Base-by-base conservation (phyloP, 371 early-diverging fungal species). In the Mortierella sp. region DNA sequence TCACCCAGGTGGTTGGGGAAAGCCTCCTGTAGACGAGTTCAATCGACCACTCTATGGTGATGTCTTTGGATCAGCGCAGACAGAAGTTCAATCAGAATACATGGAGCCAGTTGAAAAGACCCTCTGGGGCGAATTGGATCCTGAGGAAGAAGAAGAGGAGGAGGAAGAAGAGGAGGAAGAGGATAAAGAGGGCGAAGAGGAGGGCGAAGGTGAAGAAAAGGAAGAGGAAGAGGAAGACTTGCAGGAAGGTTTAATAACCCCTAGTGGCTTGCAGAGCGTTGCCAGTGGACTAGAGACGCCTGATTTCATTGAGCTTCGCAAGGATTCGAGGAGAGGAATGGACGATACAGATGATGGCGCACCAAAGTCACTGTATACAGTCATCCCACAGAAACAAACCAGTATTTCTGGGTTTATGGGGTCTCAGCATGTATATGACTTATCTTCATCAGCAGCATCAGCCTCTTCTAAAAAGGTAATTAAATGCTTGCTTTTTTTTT, bases 1-100 rank as follows among this genome's bases (percentile, higher is more conserved):
- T 77, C 98, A 98, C 77, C 97, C 98, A 7, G 98, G 98, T 72
- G 98, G 98, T 34, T 99, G 98, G 98, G 99, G 99, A 19, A 93
- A 95, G 81, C 98, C 98, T 54, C 98, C 98, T 12, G 97, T 98
- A 3, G 98, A 99, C 83, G 97, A 97, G 85, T 93, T 89, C 67
- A 96, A 96, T 59, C 90, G 96, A 43, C 97, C 98, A 9, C 85
- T 99, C 13, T 99, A 97, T 73, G 99, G 99, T 43, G 97, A 99
- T 82, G 98, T 99, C 15, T 98, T 97, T 87, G 96, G 96, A 8
- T 85, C 82, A 15, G 72, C 88, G 17, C 88, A 90, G 72, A 68
- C 81, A 43, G 74, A 86, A 63, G 66, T 84, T 31, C 62, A 83
- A 70, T 70, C 72, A 26, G 68, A 86, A 85, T 84, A 87, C 85